phyloP scores from a whole-genome alignment of 2,329 filamentous ascomycete species.

The Paraphaeosphaeria sporulosa region DNA sequence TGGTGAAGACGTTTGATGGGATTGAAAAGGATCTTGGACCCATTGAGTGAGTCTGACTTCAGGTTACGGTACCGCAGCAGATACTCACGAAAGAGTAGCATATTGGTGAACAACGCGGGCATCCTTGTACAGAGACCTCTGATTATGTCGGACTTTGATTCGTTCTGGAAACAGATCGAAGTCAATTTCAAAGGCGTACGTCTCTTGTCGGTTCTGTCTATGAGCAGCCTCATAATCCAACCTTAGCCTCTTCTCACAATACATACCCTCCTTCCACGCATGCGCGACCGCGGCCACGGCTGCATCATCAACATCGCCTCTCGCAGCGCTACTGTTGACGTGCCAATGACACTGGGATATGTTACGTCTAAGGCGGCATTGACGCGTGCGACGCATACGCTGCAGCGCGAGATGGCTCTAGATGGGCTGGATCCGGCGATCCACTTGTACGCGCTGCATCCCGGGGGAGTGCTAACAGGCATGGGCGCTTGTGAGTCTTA shows the following conservation, averaged over 20 bases:
- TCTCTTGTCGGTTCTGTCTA: neutral
- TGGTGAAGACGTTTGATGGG: constrained; percentile 24
- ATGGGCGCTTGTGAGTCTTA: constrained; percentile 38
- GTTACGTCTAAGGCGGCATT: constrained; percentile 38
- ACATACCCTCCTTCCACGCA: constrained; percentile 32
- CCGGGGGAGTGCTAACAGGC: constrained; percentile 35
- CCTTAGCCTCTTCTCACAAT: constrained; percentile 35
- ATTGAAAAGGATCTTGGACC: constrained; percentile 31
- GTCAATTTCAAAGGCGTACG: constrained; percentile 41
- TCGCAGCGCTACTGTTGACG: constrained; percentile 39
- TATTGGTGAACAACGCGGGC: constrained; percentile 41
- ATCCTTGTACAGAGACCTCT: constrained; percentile 37
- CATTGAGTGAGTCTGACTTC: constrained; percentile 25
- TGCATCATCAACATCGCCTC: constrained; percentile 44
- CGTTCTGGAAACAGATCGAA: constrained; percentile 41
- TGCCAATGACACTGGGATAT: constrained; percentile 42
- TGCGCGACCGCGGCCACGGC: constrained; percentile 33
- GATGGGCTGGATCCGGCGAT: constrained; percentile 37
- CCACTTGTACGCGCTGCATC: constrained; percentile 41
- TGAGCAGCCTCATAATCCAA: neutral
- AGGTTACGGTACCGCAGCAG: neutral
- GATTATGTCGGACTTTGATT: constrained; percentile 35
- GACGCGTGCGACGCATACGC: constrained; percentile 39
- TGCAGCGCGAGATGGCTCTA: constrained; percentile 40
- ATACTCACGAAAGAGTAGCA: constrained; percentile 5